These are phyloP conservation scores for Kodamaea leandrae DNA, from an alignment of 805 yeast species.

Conservation along the genomic window DNA sequence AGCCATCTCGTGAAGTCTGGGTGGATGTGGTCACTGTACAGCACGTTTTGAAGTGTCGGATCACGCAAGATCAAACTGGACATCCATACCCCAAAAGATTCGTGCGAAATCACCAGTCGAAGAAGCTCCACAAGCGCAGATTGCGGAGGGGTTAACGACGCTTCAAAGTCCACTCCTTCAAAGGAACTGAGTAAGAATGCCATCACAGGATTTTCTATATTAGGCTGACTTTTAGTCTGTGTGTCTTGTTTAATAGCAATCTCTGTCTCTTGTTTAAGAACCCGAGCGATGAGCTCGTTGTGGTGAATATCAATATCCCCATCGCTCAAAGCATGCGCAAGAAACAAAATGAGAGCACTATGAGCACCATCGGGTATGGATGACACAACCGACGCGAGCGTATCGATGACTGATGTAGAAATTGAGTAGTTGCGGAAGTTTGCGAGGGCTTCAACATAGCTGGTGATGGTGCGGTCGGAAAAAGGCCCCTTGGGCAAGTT, in stretches of 20 bases:
- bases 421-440: constrained; percentile 5
- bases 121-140: constrained; percentile 5
- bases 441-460: constrained; percentile 9
- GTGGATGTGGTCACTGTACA: background rate
- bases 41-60: background rate
- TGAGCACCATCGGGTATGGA: background rate
- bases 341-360: constrained; percentile 1
- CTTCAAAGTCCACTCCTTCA: constrained; percentile 8
- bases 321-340: constrained; percentile 1
- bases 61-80: background rate
- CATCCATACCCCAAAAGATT: constrained; percentile 15
- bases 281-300: constrained; percentile 2
- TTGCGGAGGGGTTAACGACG: constrained; percentile 1
- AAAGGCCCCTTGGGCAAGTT: background rate
- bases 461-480: constrained; percentile 1
- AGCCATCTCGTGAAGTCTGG: constrained; percentile 15
- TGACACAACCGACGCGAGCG: background rate
- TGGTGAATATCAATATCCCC: background rate
- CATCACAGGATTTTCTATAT: constrained; percentile 6
- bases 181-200: constrained; percentile 7
- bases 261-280: constrained; percentile 5
- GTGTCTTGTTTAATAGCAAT: no score
- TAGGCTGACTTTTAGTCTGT: no score
- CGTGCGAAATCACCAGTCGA: constrained; percentile 12
- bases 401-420: background rate